phyloP scores from a whole-genome alignment of 2,329 filamentous ascomycete genomes.

The Didymella pomorum region DNA sequence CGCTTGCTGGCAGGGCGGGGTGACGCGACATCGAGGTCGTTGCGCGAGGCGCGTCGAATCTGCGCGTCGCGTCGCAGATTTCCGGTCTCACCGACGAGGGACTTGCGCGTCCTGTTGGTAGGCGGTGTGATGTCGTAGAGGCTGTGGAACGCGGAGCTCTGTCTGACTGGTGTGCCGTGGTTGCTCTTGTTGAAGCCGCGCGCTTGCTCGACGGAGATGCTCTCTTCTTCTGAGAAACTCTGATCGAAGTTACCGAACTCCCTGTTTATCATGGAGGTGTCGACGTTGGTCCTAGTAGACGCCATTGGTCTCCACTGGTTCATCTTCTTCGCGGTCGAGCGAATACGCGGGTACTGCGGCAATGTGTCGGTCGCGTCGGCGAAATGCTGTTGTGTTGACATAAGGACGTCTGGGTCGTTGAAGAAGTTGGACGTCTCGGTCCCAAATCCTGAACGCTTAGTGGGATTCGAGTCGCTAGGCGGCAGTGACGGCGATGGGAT shows the following conservation, averaged over 20 bases:
- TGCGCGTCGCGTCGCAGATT: constrained; percentile 57
- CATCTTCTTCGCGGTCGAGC: constrained; percentile 50
- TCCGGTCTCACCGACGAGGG: constrained; percentile 42
- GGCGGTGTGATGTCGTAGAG: constrained; percentile 59
- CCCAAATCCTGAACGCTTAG: constrained; percentile 42
- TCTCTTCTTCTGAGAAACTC: constrained; percentile 53
- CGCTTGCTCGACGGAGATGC: constrained; percentile 65
- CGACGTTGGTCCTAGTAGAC: constrained; percentile 45
- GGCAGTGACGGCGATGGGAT: constrained; percentile 42
- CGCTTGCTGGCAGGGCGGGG: constrained; percentile 50
- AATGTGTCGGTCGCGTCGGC: constrained; percentile 48
- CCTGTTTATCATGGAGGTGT: constrained; percentile 52
- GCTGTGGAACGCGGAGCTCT: constrained; percentile 62
- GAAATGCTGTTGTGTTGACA: constrained; percentile 51
- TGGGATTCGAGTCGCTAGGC: constrained; percentile 49
- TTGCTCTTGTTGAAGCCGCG: constrained; percentile 57
- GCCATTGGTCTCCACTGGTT: constrained; percentile 48
- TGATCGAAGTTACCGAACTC: constrained; percentile 54
- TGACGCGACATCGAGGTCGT: constrained; percentile 51
- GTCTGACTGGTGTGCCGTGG: constrained; percentile 49
- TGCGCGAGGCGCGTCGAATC: constrained; percentile 54
- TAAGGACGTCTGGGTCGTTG: constrained; percentile 48
- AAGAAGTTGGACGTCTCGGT: constrained; percentile 39
- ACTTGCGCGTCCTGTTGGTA: constrained; percentile 47
- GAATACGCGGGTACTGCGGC: constrained; percentile 45